Evolutionary conservation across 371 early-diverging fungal species (phyloP).

Genomic region (Polyrhizophydium stewartii): DNA sequence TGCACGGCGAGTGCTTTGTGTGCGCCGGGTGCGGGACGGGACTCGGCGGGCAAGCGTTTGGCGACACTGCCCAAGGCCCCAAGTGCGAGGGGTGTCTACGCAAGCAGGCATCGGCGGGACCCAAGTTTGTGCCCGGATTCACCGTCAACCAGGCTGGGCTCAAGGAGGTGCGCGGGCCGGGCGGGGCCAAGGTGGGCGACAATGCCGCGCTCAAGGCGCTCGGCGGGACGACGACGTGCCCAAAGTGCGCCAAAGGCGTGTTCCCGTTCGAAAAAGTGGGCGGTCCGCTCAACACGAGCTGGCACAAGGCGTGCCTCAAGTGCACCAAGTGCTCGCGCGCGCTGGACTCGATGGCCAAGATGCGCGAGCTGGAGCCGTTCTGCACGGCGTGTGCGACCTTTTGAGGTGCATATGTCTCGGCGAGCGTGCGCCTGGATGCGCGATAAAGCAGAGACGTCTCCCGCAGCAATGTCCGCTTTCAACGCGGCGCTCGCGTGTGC

Average conservation of each 20-base stretch:
- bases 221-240: slow-evolving; percentile 9
- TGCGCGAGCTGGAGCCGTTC: not conserved
- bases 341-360: slow-evolving; percentile 12
- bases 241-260: slow-evolving; percentile 4
- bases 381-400: too few species aligned
- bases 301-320: slow-evolving; percentile 15
- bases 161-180: too few species aligned
- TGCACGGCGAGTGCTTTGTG: slow-evolving; percentile 8
- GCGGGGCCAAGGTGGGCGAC: too few species aligned
- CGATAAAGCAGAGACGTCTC: too few species aligned
- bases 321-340: slow-evolving; percentile 2
- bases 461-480: too few species aligned
- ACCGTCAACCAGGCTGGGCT: slow-evolving; percentile 4
- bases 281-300: slow-evolving; percentile 10
- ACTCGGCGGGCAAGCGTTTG: slow-evolving; percentile 1
- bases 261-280: not conserved
- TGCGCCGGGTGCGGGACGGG: slow-evolving; percentile 1
- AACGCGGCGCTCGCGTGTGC: too few species aligned
- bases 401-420: too few species aligned
- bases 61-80: slow-evolving; percentile 5
- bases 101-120: not conserved
- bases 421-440: too few species aligned
- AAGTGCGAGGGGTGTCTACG: slow-evolving; percentile 8
- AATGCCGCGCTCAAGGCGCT: slow-evolving; percentile 6
- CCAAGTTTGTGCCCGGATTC: slow-evolving; percentile 4